Evolutionary conservation across 2,329 filamentous ascomycete species (phyloP), one percentile per base, ranked within the genome.

Genomic region (Phyllosticta citriasiana): DNA sequence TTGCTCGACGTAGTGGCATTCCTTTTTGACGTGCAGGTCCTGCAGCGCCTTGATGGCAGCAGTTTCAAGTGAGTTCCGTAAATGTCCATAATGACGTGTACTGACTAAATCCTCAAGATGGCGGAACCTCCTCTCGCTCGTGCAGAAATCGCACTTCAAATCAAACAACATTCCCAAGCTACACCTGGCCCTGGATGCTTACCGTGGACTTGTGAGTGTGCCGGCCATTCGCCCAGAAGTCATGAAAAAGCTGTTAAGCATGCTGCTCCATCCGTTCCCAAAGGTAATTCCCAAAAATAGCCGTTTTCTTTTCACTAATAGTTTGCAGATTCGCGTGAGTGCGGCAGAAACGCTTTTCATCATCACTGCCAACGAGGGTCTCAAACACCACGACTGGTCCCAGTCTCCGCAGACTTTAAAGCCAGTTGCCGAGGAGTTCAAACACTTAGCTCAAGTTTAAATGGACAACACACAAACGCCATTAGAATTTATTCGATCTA

Each of bases 181-280:
- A 1, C 84, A 90, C 70, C 88, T 90, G 0, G 90, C 89, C 24
- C 78, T 95, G 63, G 88, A 87, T 68, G 82, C 94, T 12, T 97
- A 97, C 73, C 83, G 86, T 2, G 85, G 84, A 0, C 75, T 96
- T 26, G 84, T 84, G 3, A 67, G 70, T n/a, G 71, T 81, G n/a
- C 73, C 77, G 25, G 76, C 77, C 0, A 74, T 83, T 7, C 74
- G 76, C 8, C 77, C 78, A 62, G 80, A 82, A 22, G 88, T 87
- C 3, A 73, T 85, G 59, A 85, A 82, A 70, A 89, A 91, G 71
- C 76, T 97, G 51, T 82, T 82, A 0, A 84, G 82, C 24, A 83
- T 96, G 78, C 77, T 96, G 10, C 16, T 84, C 62, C 93, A 96
- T 76, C 89, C 90, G 0, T 96, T 90, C 79, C 91, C 92, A 1